Percentiles rank a stretch among this genome's conserved stretches.
Evolutionary conservation across 2,329 filamentous ascomycete genomes (phyloP).

Genomic region (Tolypocladium ophioglossoides): DNA sequence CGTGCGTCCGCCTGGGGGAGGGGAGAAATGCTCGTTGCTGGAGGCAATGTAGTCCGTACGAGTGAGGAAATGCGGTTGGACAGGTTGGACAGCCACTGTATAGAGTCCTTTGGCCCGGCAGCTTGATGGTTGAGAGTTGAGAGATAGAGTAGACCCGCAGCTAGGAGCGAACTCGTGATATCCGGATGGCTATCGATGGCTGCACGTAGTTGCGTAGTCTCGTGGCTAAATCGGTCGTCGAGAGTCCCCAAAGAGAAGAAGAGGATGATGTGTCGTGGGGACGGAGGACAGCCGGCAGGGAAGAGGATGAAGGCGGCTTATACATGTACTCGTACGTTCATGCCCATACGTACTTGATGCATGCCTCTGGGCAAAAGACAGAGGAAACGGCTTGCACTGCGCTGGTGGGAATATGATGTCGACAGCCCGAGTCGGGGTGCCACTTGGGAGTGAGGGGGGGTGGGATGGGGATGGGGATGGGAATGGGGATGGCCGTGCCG

Average conservation of each 20-base stretch:
- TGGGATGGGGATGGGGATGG: not conserved
- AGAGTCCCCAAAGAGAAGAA: not conserved
- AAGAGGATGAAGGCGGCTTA: not conserved
- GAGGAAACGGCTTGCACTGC: not conserved
- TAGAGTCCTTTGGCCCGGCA: not conserved
- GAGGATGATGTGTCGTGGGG: not conserved
- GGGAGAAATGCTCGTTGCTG: no score
- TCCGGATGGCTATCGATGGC: not conserved
- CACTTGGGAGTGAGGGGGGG: not conserved
- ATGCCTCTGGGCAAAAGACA: not conserved
- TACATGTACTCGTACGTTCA: no score
- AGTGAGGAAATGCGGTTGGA: no score
- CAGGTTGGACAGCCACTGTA: not conserved
- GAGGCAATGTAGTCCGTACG: not conserved
- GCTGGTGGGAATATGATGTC: not conserved
- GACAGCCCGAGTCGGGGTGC: not conserved
- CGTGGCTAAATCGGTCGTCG: not conserved
- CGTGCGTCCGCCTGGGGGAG: no score
- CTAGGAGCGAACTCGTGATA: not conserved
- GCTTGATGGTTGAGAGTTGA: not conserved
- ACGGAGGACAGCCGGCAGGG: not conserved
- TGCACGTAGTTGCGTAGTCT: not conserved
- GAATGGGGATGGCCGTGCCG: not conserved
- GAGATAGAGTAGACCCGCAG: not conserved
- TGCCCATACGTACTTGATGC: no score